A percentile compares a stretch with the other conserved stretches of the same genome.
These are phyloP conservation scores for Crithidia fasciculata DNA, from an alignment of 208 protist species.

Conservation along the genomic window DNA sequence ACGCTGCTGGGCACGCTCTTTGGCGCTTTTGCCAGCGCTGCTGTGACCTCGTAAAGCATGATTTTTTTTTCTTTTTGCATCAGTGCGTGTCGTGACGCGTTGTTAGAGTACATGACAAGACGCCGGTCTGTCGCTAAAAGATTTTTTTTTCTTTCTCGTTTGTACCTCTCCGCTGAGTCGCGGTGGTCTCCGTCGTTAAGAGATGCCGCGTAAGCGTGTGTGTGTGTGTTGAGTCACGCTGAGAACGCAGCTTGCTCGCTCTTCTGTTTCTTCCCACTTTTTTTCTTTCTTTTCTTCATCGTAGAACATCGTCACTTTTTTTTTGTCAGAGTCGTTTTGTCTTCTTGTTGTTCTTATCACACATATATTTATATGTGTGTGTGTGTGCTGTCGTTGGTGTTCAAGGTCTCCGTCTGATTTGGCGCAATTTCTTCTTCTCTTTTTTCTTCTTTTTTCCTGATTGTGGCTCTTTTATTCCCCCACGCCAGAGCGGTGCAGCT, in stretches of 20 bases:
- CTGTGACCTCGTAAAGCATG: neutral
- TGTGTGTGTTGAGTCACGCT: too few species aligned
- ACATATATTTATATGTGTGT: neutral
- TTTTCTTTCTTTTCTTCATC: neutral
- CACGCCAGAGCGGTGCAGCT: too few species aligned
- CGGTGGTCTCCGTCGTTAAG: neutral
- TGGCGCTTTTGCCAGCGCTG: neutral
- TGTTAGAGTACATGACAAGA: neutral
- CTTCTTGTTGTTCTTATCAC: neutral
- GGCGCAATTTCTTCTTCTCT: neutral
- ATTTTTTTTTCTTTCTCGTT: neutral
- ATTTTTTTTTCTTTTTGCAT: conserved; percentile 4
- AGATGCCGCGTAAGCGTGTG: too few species aligned
- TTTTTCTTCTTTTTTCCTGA: neutral
- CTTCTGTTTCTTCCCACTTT: neutral
- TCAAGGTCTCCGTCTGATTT: too few species aligned
- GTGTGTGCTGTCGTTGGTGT: neutral
- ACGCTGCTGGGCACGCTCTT: conserved; percentile 8
- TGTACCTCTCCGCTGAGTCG: neutral
- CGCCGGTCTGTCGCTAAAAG: neutral
- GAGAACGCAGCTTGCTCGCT: too few species aligned
- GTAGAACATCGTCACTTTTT: conserved; percentile 17
- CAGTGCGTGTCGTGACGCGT: neutral
- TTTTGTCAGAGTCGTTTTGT: too few species aligned
- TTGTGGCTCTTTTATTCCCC: too few species aligned